These are phyloP conservation scores for Camellia oleifera DNA, from an alignment of 179 eudicot species.

Conservation along the genomic window DNA sequence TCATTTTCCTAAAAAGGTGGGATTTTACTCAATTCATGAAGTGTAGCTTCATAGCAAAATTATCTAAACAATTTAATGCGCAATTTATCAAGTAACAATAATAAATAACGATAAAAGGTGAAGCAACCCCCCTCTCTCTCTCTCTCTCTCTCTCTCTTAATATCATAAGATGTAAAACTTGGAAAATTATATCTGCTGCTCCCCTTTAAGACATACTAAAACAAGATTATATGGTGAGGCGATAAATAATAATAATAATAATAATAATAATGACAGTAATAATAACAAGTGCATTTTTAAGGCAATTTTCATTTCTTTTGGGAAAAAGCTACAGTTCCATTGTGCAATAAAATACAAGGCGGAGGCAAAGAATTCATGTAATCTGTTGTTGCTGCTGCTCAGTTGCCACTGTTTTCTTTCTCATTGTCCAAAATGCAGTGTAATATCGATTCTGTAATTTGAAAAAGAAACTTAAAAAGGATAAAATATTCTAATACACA, in stretches of 20 bases:
- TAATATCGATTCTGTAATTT: slow-evolving; percentile 65
- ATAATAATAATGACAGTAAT: background rate
- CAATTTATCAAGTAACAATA: no score
- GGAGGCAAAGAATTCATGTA: background rate
- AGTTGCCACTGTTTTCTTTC: slow-evolving; percentile 24
- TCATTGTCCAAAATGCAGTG: slow-evolving; percentile 84
- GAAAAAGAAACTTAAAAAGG: background rate
- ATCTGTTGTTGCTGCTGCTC: background rate
- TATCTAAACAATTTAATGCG: no score
- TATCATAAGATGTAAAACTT: no score
- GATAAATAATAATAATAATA: background rate
- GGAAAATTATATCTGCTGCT: no score
- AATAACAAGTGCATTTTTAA: background rate
- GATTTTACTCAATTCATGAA: no score
- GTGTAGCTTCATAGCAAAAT: no score
- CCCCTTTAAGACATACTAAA: no score
- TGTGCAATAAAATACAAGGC: background rate
- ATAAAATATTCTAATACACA: background rate
- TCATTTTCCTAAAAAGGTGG: no score
- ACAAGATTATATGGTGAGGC: background rate
- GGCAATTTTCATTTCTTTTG: background rate
- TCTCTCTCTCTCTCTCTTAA: no score
- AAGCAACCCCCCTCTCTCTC: no score
- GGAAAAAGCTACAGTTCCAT: background rate
- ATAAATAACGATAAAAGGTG: no score